Percentiles rank a stretch among this genome's conserved stretches.
phyloP scores from a whole-genome alignment of 352 stramenopile genomes.

The Phytophthora meadii region DNA sequence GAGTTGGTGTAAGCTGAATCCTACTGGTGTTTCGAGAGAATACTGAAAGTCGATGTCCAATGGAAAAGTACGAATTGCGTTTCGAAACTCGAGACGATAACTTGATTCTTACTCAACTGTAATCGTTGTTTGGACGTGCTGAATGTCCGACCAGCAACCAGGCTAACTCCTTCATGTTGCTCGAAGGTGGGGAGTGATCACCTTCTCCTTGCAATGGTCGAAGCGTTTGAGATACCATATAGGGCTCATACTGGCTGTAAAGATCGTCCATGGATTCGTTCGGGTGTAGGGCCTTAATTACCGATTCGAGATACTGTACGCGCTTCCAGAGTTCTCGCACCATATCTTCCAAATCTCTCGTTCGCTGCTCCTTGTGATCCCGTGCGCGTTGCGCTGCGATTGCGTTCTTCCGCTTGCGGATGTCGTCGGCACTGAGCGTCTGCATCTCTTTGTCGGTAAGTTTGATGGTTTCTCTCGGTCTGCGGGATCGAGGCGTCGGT shows the following conservation, averaged over 20 bases:
- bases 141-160: slow-evolving; percentile 35
- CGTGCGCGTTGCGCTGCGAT: slow-evolving; percentile 65
- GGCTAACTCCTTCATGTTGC: slow-evolving; percentile 36
- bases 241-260: slow-evolving; percentile 55
- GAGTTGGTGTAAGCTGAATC: slow-evolving; percentile 39
- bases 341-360: slow-evolving; percentile 63
- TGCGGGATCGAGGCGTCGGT: slow-evolving; percentile 33
- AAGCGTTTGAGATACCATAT: slow-evolving; percentile 36
- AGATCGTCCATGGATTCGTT: slow-evolving; percentile 38
- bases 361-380: slow-evolving; percentile 64
- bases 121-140: slow-evolving; percentile 17
- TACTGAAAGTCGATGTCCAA: too few species aligned
- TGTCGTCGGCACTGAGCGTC: slow-evolving; percentile 52
- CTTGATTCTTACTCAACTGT: slow-evolving; percentile 9
- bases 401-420: slow-evolving; percentile 77
- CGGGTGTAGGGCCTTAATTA: slow-evolving; percentile 44
- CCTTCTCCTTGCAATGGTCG: slow-evolving; percentile 23
- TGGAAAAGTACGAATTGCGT: background rate
- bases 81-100: background rate
- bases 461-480: slow-evolving; percentile 49
- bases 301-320: slow-evolving; percentile 64
- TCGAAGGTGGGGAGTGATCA: slow-evolving; percentile 5
- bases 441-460: slow-evolving; percentile 53
- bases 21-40: background rate
- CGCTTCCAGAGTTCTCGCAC: slow-evolving; percentile 63